A percentile compares a stretch with the other conserved stretches of the same genome.
phyloP scores from a whole-genome alignment of 192 early-diverging fungal species.

The Entophlyctis helioformis region DNA sequence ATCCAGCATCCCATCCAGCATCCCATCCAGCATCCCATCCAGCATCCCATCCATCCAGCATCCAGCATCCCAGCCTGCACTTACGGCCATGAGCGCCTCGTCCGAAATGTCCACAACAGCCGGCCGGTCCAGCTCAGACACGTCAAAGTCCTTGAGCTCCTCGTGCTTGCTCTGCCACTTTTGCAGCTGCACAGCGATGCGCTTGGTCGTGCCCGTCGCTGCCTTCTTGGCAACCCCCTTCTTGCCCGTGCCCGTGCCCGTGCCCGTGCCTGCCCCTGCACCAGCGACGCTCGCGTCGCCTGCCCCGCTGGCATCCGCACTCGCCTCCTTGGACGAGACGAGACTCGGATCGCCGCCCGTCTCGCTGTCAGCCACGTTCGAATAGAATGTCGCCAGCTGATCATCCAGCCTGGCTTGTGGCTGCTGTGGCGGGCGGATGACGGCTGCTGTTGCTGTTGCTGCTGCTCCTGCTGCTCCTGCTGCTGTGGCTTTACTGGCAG shows the following conservation, averaged over 20 bases:
- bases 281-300: neutral
- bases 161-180: neutral
- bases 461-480: neutral
- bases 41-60: neutral
- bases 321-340: neutral
- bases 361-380: conserved; percentile 21
- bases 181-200: neutral
- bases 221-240: neutral
- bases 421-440: neutral
- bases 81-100: conserved; percentile 1
- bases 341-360: neutral
- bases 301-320: neutral
- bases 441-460: neutral
- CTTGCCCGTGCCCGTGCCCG: too few species aligned
- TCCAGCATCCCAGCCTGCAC: conserved; percentile 5
- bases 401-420: conserved; percentile 20
- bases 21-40: too few species aligned
- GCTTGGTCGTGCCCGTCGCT: neutral
- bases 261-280: neutral
- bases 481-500: conserved; percentile 1
- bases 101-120: conserved; percentile 11
- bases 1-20: too few species aligned
- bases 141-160: neutral
- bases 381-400: conserved; percentile 52
- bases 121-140: neutral